Base-by-base conservation (phyloP, 1,139 yeast genomes). In the Candida gigantensis region DNA sequence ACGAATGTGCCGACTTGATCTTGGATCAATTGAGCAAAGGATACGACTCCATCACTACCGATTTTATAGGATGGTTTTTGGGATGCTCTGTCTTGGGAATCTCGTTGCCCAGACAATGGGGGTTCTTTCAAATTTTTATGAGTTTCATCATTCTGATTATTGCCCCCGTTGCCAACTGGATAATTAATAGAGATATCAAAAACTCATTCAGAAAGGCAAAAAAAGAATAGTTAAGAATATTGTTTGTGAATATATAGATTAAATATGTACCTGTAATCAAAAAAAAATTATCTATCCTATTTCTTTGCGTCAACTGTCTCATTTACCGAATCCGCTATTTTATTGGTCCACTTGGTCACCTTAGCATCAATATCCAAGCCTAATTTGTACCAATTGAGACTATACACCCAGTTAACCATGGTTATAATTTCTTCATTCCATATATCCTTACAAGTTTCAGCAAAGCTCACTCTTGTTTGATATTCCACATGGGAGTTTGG, bases 31-130 rank as follows among this genome's bases (percentile, higher is more conserved):
- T 94, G 23, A 68, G 71, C 21, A 59, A 63, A 27, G 97, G 97
- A 1, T 76, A 80, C 39, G 84, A 84, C 43, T 79, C 84, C 40
- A 71, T 90, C 8, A 83, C 82, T 36, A 90, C 97, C 1, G 98
- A 94, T 57, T 62, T 76, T 20, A 74, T 89, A 32, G 96, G 97
- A 3, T 90, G 95, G 95, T 60, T 85, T 2, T 63, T 90, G 34
- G 81, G 84, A 44, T 68, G 83, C 31, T 69, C 84, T 25, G 76
- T 77, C 49, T 65, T 89, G 50, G 96, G 97, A 1, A 71, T 73
- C 32, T 30, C 25, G 6, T 65, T 74, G 37, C 92, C 89, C n/a
- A 64, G 95, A 25, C 70, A 70, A 36, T 75, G 78, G 62, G 77
- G 82, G 46, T 45, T 80, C 3, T 50, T 77, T 7, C 88, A 82